phyloP scores from a whole-genome alignment of 129 eudicot species.

The Ambrosia trifida region DNA sequence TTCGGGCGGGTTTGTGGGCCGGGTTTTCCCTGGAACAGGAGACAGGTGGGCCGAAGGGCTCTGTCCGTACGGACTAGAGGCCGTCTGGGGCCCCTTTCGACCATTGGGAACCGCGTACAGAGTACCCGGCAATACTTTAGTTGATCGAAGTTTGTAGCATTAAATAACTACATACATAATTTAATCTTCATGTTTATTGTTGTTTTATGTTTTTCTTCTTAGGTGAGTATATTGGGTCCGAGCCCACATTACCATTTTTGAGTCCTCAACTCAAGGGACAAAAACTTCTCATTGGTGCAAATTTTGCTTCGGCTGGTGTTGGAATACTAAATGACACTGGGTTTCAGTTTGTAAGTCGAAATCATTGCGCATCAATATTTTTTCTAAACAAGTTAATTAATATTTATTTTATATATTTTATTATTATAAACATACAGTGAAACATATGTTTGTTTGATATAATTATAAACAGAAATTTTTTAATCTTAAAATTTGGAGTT shows the following conservation, averaged over 20 bases:
- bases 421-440: not conserved
- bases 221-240: conserved; percentile 51
- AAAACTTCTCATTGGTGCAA: conserved; percentile 49
- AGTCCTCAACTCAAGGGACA: conserved; percentile 36
- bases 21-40: too few relatives aligned
- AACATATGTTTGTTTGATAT: not conserved
- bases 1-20: too few relatives aligned
- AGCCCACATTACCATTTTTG: conserved; percentile 42
- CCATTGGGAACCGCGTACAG: too few relatives aligned
- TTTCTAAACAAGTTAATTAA: too few relatives aligned
- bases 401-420: not conserved
- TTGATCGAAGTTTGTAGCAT: too few relatives aligned
- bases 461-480: conserved; percentile 1
- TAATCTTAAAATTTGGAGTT: not conserved
- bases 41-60: too few relatives aligned
- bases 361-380: not conserved
- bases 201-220: not conserved
- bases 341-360: conserved; percentile 44
- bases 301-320: conserved; percentile 55
- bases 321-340: conserved; percentile 51
- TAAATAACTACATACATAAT: not conserved
- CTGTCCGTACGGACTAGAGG: too few relatives aligned
- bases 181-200: not conserved
- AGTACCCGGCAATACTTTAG: too few relatives aligned
- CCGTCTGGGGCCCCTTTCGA: too few relatives aligned